Evolutionary conservation across 2,329 filamentous ascomycete genomes (phyloP).

Genomic region (Scedosporium apiospermum): DNA sequence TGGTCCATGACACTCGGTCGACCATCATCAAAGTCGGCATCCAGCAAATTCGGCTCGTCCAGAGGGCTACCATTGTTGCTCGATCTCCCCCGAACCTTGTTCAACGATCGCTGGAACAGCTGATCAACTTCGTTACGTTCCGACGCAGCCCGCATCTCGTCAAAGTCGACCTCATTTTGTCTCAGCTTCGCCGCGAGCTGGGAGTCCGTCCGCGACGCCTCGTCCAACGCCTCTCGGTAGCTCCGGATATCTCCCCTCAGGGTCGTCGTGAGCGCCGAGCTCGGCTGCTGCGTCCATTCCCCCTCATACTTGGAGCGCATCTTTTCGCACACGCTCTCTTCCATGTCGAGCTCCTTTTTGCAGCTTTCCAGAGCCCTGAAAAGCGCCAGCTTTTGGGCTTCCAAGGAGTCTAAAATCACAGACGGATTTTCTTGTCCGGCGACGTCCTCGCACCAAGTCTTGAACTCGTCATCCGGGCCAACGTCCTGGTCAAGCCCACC

Average conservation of each 20-base stretch:
- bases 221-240: conserved; percentile 81
- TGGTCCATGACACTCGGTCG: conserved; percentile 78
- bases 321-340: conserved; percentile 97
- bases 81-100: conserved; percentile 60
- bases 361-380: conserved; percentile 65
- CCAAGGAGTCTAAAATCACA: conserved; percentile 68
- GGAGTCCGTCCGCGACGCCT: conserved; percentile 77
- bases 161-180: conserved; percentile 80
- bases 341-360: conserved; percentile 85
- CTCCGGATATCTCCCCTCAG: conserved; percentile 78
- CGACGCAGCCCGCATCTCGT: conserved; percentile 87
- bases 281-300: conserved; percentile 97
- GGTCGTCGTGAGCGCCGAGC: conserved; percentile 78
- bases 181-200: conserved; percentile 76
- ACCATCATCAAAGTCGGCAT: conserved; percentile 81
- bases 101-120: conserved; percentile 78
- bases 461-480: conserved; percentile 81
- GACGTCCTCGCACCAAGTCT: conserved; percentile 88
- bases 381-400: conserved; percentile 68
- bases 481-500: conserved; percentile 87
- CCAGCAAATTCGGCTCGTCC: conserved; percentile 70
- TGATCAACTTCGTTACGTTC: conserved; percentile 80
- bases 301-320: conserved; percentile 95
- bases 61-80: conserved; percentile 53
- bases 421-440: conserved; percentile 74